Base-by-base conservation (phyloP, 225 moss, liverwort and hornwort species). In the Neckera pumila region DNA sequence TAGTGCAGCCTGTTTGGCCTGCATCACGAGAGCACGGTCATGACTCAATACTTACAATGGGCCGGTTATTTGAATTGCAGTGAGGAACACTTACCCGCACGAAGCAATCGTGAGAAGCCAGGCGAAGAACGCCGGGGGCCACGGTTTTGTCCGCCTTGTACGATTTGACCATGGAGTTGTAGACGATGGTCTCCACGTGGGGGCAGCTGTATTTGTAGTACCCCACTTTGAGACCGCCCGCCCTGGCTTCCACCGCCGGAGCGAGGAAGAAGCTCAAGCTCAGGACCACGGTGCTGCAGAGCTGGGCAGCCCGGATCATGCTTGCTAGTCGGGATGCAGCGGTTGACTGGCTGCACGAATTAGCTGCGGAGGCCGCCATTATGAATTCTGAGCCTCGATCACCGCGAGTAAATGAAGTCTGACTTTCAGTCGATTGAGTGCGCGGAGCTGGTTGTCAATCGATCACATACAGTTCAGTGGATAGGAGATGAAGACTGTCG, bases 41-140 rank as follows among this genome's bases (percentile, higher is more conserved):
- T 30, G 60, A 80, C 31, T 58, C 42, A 8, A 2, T 78, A 11
- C 31, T 21, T 20, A 3, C 30, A 30, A 56, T 47, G 7, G 82
- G 10, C 11, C 17, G 36, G 34, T 31, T 31, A 3, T 7, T 34
- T 7, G 64, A 64, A 82, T 34, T 33, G 22, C 63, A 26, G 53
- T 38, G n/a, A 33, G 6, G 45, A 18, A 23, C 64, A 54, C 86
- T 16, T 73, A 87, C 88, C 80, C 88, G 67, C 64, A 90, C 90
- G 34, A 90, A 88, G 76, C 85, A 90, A 59, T 90, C 85, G 65
- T 90, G 88, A 22, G 81, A 88, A 34, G 85, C 81, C 23, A 90
- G 36, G 57, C 90, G 88, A 13, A 90, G 85, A 28, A 88, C 60
- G 3, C 90, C 90, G 40, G 88, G 88, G 30, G 90, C 90, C 22